Percentiles rank a stretch among this genome's conserved stretches.
phyloP scores from a whole-genome alignment of 2,329 filamentous ascomycete genomes.

The Exophiala sp. region DNA sequence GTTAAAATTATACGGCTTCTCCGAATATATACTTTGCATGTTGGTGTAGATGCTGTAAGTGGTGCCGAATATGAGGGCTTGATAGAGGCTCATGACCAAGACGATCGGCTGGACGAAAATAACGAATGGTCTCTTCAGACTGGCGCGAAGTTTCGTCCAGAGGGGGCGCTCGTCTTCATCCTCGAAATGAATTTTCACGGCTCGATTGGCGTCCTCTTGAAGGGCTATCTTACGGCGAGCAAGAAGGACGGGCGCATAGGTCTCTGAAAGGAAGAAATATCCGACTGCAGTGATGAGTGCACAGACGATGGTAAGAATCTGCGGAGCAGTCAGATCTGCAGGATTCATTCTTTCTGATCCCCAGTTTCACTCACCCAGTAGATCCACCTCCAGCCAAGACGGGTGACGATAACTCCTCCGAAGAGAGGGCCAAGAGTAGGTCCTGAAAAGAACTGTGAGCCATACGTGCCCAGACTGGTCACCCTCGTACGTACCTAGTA shows the following conservation, averaged over 20 bases:
- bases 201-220: constrained; percentile 35
- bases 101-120: constrained; percentile 57
- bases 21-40: constrained; percentile 51
- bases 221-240: constrained; percentile 51
- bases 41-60: constrained; percentile 60
- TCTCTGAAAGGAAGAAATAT: constrained; percentile 57
- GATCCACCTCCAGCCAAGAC: constrained; percentile 47
- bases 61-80: constrained; percentile 55
- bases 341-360: constrained; percentile 32
- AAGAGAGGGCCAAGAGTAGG: constrained; percentile 26
- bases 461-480: not conserved
- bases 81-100: constrained; percentile 51
- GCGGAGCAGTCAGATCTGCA: constrained; percentile 39
- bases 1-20: constrained; percentile 49
- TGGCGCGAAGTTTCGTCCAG: constrained; percentile 29
- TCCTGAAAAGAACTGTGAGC: constrained; percentile 1
- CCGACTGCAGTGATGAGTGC: constrained; percentile 57
- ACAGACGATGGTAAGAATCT: constrained; percentile 34
- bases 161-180: constrained; percentile 23
- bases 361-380: constrained; percentile 48
- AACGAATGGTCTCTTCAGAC: constrained; percentile 53
- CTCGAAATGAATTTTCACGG: constrained; percentile 18
- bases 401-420: constrained; percentile 48
- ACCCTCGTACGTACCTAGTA: constrained; percentile 10
- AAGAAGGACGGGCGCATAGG: constrained; percentile 60